Percentiles rank a stretch among this genome's conserved stretches.
Evolutionary conservation across 768 basidiomycete species (phyloP).

Genomic region (Boletus insuetus): DNA sequence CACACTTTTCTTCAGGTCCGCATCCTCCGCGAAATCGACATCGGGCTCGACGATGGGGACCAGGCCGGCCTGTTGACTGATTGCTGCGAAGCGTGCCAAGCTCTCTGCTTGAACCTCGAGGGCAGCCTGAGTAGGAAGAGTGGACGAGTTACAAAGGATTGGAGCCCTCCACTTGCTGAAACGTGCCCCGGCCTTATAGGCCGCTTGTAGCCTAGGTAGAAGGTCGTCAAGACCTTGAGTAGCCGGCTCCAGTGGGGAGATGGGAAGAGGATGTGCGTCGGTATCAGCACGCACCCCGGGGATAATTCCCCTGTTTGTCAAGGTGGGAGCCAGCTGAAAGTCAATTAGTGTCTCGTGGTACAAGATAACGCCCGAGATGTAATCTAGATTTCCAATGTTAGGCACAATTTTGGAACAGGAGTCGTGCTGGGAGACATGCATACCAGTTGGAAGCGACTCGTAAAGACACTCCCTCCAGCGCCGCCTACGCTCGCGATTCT

Average conservation of each 20-base stretch:
- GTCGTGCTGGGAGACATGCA: constrained; percentile 1
- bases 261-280: constrained; percentile 44
- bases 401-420: background rate
- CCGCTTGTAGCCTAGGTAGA: constrained; percentile 40
- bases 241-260: constrained; percentile 43
- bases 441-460: constrained; percentile 40
- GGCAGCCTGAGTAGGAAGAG: constrained; percentile 40
- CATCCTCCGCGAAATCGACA: constrained; percentile 48
- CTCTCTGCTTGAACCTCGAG: constrained; percentile 47
- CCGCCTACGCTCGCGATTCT: constrained; percentile 38
- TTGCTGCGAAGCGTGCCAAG: constrained; percentile 46
- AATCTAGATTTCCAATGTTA: constrained; percentile 30
- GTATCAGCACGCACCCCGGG: constrained; percentile 51
- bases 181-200: constrained; percentile 43
- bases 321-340: constrained; percentile 46
- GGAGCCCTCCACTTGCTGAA: constrained; percentile 54
- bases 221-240: constrained; percentile 51
- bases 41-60: constrained; percentile 56
- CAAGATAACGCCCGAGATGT: constrained; percentile 53
- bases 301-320: constrained; percentile 45
- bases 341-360: constrained; percentile 47
- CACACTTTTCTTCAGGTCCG: constrained; percentile 42
- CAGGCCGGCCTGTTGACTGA: constrained; percentile 49
- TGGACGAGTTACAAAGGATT: constrained; percentile 42
- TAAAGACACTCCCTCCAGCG: constrained; percentile 47